Percentiles rank a stretch among this genome's conserved stretches.
Evolutionary conservation across 2,329 filamentous ascomycete species (phyloP).

Genomic region (Mycosphaerella arachidis): DNA sequence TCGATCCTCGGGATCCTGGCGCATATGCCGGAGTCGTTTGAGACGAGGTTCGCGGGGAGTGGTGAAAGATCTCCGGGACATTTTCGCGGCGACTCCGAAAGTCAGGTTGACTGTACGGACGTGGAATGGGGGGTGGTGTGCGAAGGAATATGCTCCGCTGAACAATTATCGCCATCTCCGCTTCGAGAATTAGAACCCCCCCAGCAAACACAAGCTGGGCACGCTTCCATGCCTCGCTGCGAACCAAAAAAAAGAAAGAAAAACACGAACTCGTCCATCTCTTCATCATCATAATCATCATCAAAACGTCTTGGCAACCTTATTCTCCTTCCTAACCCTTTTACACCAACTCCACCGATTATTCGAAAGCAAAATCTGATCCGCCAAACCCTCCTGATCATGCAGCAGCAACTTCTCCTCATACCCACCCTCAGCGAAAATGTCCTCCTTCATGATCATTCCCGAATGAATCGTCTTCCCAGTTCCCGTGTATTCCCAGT

Average conservation of each 20-base stretch:
- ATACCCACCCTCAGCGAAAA: slow-evolving; percentile 20
- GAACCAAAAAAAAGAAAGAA: no score
- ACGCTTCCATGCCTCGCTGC: no score
- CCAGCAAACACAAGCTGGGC: no score
- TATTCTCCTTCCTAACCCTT: slow-evolving; percentile 12
- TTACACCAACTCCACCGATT: slow-evolving; percentile 20
- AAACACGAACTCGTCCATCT: background rate
- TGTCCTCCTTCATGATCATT: slow-evolving; percentile 24
- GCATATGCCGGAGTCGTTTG: no score
- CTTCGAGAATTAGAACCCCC: no score
- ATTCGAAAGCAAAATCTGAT: slow-evolving; percentile 17
- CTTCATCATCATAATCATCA: background rate
- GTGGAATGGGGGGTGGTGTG: no score
- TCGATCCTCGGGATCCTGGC: no score
- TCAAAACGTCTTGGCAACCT: slow-evolving; percentile 19
- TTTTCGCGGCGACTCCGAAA: no score
- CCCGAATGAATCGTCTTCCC: slow-evolving; percentile 1
- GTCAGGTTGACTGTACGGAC: no score
- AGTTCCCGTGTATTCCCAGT: slow-evolving; percentile 26
- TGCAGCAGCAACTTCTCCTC: slow-evolving; percentile 19
- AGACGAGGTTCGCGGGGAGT: no score
- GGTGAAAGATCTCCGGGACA: no score
- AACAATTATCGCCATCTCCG: background rate
- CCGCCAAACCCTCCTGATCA: slow-evolving; percentile 14
- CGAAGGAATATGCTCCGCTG: no score